phyloP scores from a whole-genome alignment of 2,329 filamentous ascomycete genomes.

The Fusarium penzigii region DNA sequence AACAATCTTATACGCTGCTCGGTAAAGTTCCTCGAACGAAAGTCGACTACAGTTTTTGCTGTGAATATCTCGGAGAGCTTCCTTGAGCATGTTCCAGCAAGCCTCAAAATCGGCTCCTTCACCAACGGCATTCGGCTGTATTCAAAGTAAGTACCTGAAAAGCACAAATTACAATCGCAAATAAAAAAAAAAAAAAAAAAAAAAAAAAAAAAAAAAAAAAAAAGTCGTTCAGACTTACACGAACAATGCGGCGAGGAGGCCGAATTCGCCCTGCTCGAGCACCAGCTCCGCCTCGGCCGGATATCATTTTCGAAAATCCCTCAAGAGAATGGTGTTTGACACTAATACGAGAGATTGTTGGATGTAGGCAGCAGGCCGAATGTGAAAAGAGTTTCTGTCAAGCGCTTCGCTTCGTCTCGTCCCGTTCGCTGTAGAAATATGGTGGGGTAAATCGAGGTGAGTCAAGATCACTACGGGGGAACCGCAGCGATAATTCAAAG shows the following conservation, averaged over 20 bases:
- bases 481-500: background rate
- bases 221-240: constrained; percentile 35
- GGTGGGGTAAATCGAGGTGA: background rate
- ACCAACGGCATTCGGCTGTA: constrained; percentile 40
- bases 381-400: background rate
- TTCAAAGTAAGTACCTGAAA: background rate
- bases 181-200: too few relatives aligned
- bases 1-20: constrained; percentile 91
- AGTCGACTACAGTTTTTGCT: constrained; percentile 85
- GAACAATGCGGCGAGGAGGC: constrained; percentile 44
- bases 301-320: constrained; percentile 44
- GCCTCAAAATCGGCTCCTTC: constrained; percentile 79
- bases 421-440: background rate
- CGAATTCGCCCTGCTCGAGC: constrained; percentile 42
- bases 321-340: too few relatives aligned
- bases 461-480: background rate
- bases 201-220: too few relatives aligned
- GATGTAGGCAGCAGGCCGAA: background rate
- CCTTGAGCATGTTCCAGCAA: constrained; percentile 75
- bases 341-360: too few relatives aligned
- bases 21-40: constrained; percentile 94
- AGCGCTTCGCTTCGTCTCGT: constrained; percentile 4
- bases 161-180: background rate
- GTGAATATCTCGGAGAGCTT: constrained; percentile 85
- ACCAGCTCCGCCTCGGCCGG: constrained; percentile 48